phyloP scores from a whole-genome alignment of 768 basidiomycete species.

The Boletellus emodensis region DNA sequence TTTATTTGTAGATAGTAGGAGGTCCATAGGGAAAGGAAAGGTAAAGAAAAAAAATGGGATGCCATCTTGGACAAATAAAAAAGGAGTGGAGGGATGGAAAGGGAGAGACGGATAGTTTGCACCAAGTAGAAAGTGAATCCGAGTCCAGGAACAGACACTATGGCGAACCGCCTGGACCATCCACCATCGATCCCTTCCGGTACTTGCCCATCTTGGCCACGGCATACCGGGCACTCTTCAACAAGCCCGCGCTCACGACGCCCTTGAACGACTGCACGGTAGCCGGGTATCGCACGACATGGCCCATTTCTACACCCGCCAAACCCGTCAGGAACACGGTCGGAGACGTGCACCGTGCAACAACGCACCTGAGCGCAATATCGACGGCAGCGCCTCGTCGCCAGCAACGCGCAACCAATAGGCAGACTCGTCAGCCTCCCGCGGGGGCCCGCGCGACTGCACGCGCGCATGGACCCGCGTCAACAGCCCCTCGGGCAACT shows the following conservation, averaged over 20 bases:
- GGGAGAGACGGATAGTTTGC: too few species aligned
- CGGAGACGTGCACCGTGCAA: too few species aligned
- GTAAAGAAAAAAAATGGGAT: not conserved
- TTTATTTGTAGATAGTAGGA: conserved; percentile 98
- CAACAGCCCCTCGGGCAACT: conserved; percentile 71
- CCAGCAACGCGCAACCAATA: conserved; percentile 74
- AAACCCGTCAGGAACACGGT: too few species aligned
- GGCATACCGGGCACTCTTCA: conserved; percentile 74
- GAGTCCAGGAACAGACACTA: not conserved
- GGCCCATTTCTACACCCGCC: conserved; percentile 54
- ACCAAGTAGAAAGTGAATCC: too few species aligned
- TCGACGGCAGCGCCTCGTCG: conserved; percentile 50
- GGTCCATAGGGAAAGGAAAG: conserved; percentile 83
- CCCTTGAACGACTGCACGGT: conserved; percentile 85
- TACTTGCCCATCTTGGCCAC: conserved; percentile 81
- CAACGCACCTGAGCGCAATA: conserved; percentile 51
- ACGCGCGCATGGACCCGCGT: conserved; percentile 44
- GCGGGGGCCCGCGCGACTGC: conserved; percentile 29
- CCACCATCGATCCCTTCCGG: conserved; percentile 44
- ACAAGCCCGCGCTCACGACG: conserved; percentile 73
- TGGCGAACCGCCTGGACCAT: not conserved
- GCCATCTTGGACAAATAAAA: conserved; percentile 3
- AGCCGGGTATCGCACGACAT: conserved; percentile 80
- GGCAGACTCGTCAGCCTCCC: conserved; percentile 65
- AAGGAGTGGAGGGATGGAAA: conserved; percentile 12